A percentile compares a stretch with the other conserved stretches of the same genome.
phyloP scores from a whole-genome alignment of 148 eudicot genomes.

The Tetragonia tetragonoides region DNA sequence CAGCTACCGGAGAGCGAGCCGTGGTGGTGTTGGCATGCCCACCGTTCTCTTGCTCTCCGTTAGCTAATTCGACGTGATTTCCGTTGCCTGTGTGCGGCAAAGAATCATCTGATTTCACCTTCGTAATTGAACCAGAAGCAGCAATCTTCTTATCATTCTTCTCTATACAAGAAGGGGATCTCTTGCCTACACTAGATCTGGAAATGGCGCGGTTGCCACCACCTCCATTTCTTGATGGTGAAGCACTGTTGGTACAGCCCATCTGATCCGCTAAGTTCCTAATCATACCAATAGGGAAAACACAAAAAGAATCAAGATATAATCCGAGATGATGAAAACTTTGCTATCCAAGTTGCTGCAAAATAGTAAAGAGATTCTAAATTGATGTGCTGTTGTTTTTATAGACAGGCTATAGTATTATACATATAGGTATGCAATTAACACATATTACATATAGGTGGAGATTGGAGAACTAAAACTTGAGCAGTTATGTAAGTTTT shows the following conservation, averaged over 20 bases:
- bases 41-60: conserved; percentile 10
- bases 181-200: conserved; percentile 33
- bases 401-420: no score
- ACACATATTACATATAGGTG: background rate
- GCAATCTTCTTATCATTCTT: conserved; percentile 19
- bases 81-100: conserved; percentile 6
- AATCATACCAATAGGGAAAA: conserved; percentile 3
- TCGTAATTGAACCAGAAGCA: conserved; percentile 22
- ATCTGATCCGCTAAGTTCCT: conserved; percentile 26
- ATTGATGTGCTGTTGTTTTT: no score
- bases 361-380: background rate
- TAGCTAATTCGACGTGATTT: background rate
- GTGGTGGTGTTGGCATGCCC: background rate
- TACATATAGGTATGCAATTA: background rate
- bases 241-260: conserved; percentile 11
- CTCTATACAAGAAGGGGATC: conserved; percentile 22
- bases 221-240: conserved; percentile 18
- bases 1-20: conserved; percentile 14
- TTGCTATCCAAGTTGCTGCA: no score
- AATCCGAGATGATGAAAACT: no score
- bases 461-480: no score
- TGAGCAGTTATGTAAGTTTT: background rate
- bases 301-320: background rate
- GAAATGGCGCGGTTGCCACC: conserved; percentile 22
- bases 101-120: conserved; percentile 27